phyloP scores from a whole-genome alignment of 2,329 filamentous ascomycete species.

The Teratosphaeria epicoccoides region DNA sequence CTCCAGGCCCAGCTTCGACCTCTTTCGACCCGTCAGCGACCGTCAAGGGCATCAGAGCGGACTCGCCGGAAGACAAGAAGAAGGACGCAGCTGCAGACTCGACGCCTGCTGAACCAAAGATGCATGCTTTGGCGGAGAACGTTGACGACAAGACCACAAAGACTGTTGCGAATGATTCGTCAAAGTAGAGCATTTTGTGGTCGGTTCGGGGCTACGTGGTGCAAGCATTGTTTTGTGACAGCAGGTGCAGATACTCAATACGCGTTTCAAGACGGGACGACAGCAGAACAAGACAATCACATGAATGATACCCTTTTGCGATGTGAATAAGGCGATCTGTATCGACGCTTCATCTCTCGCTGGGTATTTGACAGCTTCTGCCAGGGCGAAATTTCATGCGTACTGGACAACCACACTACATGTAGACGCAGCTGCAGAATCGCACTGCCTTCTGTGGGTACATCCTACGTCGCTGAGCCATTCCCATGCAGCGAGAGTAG shows the following conservation, averaged over 20 bases:
- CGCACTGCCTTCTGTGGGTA: too few species aligned
- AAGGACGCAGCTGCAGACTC: neutral
- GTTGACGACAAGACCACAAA: conserved; percentile 3
- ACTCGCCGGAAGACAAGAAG: conserved; percentile 22
- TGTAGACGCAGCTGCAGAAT: too few species aligned
- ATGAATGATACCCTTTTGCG: conserved; percentile 5
- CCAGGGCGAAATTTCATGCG: neutral
- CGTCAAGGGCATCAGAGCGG: neutral
- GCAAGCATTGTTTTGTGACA: neutral
- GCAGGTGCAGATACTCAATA: neutral
- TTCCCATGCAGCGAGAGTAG: too few species aligned
- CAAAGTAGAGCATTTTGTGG: neutral
- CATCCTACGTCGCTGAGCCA: too few species aligned
- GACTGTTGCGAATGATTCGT: neutral
- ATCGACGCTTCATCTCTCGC: neutral
- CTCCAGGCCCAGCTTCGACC: conserved; percentile 33
- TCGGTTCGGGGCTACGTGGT: neutral
- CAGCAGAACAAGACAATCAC: neutral
- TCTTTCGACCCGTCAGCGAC: conserved; percentile 1
- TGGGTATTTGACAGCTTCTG: too few species aligned
- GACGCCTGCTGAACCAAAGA: conserved; percentile 21
- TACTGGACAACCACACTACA: too few species aligned
- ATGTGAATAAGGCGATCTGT: neutral
- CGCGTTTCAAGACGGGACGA: neutral
- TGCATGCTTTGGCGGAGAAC: conserved; percentile 9